Evolutionary conservation across 441 rosid species (phyloP).

Genomic region (Codiaeum variegatum): DNA sequence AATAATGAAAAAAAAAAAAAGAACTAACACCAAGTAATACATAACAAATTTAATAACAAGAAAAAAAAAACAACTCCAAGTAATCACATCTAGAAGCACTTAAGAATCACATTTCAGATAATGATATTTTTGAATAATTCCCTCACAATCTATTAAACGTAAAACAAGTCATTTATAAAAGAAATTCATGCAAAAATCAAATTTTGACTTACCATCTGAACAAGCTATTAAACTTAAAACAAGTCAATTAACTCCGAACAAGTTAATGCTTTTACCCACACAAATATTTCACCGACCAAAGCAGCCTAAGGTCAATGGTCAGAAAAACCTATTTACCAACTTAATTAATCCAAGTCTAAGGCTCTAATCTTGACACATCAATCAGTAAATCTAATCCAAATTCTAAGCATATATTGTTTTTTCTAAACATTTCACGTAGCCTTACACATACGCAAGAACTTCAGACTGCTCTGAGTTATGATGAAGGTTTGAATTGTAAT

Average conservation of each 20-base stretch:
- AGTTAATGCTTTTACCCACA: not conserved
- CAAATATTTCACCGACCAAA: not conserved
- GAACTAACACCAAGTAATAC: no score
- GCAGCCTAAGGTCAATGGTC: not conserved
- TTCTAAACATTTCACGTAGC: not conserved
- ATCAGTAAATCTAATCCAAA: not conserved
- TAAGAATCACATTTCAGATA: no score
- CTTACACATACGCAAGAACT: not conserved
- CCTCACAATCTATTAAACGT: no score
- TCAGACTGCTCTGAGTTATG: not conserved
- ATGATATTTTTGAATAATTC: no score
- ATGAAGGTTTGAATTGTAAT: not conserved
- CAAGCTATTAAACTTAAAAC: not conserved
- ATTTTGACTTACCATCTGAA: not conserved
- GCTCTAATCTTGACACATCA: not conserved
- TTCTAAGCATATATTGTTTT: not conserved
- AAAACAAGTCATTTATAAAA: no score
- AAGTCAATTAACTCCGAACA: not conserved
- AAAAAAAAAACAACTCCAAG: no score
- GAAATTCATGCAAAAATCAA: no score
- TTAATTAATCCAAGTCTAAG: not conserved
- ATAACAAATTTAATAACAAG: no score
- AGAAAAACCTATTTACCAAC: not conserved
- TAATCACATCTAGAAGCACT: no score
- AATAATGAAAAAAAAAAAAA: no score